phyloP scores from a whole-genome alignment of 768 basidiomycete species.

The Russula foetens region DNA sequence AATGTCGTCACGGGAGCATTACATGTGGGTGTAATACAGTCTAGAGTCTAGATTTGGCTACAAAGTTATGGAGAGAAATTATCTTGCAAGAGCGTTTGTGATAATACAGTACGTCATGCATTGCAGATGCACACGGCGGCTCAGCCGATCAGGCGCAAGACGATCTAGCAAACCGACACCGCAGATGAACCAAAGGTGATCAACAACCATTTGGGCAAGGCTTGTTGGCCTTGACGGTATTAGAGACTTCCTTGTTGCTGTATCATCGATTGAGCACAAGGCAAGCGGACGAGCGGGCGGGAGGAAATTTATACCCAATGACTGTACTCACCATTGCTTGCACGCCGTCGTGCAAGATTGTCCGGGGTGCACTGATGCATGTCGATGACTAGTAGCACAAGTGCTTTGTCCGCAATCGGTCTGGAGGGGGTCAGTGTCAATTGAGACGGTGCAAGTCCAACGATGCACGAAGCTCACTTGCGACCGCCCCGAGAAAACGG shows the following conservation, averaged over 20 bases:
- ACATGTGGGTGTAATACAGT: background rate
- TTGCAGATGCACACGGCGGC: no score
- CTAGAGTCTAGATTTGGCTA: no score
- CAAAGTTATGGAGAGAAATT: no score
- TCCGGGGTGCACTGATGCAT: conserved; percentile 2
- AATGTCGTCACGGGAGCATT: no score
- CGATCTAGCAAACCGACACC: background rate
- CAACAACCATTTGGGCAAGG: conserved; percentile 12
- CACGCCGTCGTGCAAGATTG: conserved; percentile 8
- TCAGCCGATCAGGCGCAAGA: background rate
- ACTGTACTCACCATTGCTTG: conserved; percentile 5
- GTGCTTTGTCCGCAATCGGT: conserved; percentile 9
- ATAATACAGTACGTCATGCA: no score
- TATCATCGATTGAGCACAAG: background rate
- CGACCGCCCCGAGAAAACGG: conserved; percentile 9
- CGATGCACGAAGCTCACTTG: background rate
- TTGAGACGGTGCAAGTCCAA: background rate
- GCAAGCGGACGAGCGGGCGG: background rate
- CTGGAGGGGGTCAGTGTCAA: background rate
- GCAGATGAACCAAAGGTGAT: background rate
- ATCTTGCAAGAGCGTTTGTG: no score
- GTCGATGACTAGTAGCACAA: conserved; percentile 9
- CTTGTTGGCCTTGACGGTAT: conserved; percentile 4
- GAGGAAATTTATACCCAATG: no score
- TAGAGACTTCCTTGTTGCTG: background rate